Conservation (phyloP, 73 alveolate genomes). For the Effrenium voratum region DNA sequence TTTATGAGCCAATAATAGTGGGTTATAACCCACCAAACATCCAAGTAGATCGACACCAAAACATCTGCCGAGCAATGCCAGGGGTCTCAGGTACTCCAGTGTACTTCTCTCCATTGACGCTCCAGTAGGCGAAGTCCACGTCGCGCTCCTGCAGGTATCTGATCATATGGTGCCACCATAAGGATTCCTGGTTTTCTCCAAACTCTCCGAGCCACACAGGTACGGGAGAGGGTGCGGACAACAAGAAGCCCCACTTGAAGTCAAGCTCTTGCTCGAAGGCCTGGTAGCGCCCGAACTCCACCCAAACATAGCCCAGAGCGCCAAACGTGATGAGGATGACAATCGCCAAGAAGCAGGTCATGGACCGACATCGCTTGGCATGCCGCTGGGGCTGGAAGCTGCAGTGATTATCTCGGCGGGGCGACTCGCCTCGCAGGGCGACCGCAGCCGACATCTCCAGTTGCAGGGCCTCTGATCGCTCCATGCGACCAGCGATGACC, state of each 20-base stretch:
- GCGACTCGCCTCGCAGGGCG: no score
- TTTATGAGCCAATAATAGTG: no score
- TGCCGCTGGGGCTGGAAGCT: neutral
- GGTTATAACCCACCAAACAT: no score
- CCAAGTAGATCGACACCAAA: neutral
- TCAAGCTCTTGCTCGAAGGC: constrained; percentile 42
- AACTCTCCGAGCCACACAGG: constrained; percentile 81
- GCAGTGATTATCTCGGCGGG: neutral
- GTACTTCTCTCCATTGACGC: constrained; percentile 58
- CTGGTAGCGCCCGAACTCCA: constrained; percentile 32
- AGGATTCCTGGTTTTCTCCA: neutral
- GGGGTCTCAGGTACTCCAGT: neutral
- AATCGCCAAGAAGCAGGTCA: neutral
- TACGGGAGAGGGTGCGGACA: neutral
- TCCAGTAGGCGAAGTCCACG: constrained; percentile 62
- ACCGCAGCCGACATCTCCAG: neutral
- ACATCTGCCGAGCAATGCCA: neutral
- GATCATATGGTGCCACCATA: constrained; percentile 53
- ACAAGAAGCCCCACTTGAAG: constrained; percentile 62
- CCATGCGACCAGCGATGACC: neutral
- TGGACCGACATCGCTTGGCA: neutral
- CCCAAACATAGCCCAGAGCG: neutral
- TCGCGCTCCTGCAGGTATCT: constrained; percentile 15
- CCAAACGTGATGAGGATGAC: neutral
- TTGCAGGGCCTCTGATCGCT: neutral